These are phyloP conservation scores for Theileria sp. DNA, from an alignment of 169 alveolate species.

Conservation along the genomic window DNA sequence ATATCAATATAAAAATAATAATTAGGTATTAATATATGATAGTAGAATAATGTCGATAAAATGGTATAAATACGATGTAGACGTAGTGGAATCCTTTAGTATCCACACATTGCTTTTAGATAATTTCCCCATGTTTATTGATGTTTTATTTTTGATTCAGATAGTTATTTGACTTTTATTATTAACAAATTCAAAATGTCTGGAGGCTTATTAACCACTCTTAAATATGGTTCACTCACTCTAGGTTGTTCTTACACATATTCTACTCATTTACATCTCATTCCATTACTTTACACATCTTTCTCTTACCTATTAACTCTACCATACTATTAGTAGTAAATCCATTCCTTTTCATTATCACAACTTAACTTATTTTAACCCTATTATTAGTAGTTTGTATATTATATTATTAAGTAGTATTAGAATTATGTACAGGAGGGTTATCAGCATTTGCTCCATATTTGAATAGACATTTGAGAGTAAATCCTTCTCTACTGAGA, in stretches of 20 bases:
- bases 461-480: slow-evolving; percentile 43
- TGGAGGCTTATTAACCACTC: slow-evolving; percentile 6
- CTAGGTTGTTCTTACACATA: slow-evolving; percentile 12
- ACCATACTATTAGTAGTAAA: not conserved
- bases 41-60: not conserved
- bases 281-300: not conserved
- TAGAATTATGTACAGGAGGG: slow-evolving; percentile 26
- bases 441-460: slow-evolving; percentile 52
- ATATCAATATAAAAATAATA: no score
- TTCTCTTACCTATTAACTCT: no score
- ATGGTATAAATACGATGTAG: not conserved
- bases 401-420: no score
- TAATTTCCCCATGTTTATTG: not conserved
- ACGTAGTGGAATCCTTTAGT: not conserved
- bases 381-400: no score
- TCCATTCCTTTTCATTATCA: no score
- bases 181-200: slow-evolving; percentile 17
- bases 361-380: not conserved
- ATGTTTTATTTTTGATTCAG: no score
- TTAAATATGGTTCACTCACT: slow-evolving; percentile 19
- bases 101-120: not conserved
- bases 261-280: not conserved
- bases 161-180: not conserved
- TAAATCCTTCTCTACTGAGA: slow-evolving; percentile 57
- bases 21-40: no score